These are phyloP conservation scores for Pinus taeda DNA, from an alignment of 75 land plant genomes.

Conservation along the genomic window DNA sequence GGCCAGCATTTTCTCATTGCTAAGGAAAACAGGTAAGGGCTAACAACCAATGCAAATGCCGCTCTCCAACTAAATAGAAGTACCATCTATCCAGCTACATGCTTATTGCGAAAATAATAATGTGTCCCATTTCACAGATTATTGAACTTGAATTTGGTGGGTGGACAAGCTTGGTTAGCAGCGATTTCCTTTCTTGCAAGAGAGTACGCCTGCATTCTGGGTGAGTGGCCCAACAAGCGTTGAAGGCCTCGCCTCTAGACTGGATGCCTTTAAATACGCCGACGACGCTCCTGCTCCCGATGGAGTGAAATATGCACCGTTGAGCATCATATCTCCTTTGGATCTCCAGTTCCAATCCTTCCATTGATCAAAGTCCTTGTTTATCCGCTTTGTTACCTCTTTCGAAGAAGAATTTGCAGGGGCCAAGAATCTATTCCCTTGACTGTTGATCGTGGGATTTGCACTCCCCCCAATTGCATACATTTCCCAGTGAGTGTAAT, in stretches of 20 bases:
- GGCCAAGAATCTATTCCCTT: constrained; percentile 39
- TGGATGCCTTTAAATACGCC: constrained; percentile 45
- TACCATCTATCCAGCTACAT: too few species aligned
- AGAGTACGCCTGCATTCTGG: constrained; percentile 41
- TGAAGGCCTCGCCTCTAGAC: constrained; percentile 46
- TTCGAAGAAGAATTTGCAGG: constrained; percentile 24
- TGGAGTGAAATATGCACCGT: constrained; percentile 55
- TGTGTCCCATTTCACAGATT: too few species aligned
- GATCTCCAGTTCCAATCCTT: constrained; percentile 65
- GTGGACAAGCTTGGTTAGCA: neutral
- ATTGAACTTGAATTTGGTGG: too few species aligned
- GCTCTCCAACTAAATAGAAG: too few species aligned
- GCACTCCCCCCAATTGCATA: constrained; percentile 47
- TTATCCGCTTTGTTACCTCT: constrained; percentile 58
- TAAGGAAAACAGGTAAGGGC: neutral
- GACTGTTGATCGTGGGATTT: constrained; percentile 30
- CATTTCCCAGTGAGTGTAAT: constrained; percentile 40
- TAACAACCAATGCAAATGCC: constrained; percentile 25
- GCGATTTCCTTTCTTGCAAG: constrained; percentile 19
- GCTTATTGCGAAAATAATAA: too few species aligned
- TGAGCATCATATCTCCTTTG: constrained; percentile 50
- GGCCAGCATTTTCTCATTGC: too few species aligned
- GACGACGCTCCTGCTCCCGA: constrained; percentile 52
- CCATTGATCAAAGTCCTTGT: constrained; percentile 22
- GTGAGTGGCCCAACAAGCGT: constrained; percentile 36